Evolutionary conservation across 352 stramenopile genomes (phyloP), one percentile per base, ranked within the genome.

Genomic region (Phytophthora crassamura): DNA sequence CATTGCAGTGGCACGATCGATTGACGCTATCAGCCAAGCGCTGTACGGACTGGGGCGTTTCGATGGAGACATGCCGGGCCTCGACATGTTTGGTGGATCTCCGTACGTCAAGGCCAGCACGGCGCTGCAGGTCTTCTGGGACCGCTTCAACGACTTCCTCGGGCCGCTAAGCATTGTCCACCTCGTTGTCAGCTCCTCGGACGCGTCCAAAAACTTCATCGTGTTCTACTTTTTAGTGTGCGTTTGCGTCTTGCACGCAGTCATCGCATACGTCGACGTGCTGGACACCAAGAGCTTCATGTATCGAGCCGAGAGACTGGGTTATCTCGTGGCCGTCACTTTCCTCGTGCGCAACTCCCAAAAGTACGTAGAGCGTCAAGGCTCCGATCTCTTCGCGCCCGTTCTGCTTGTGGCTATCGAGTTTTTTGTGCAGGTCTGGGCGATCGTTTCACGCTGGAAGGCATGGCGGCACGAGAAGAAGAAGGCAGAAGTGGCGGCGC

Each of bases 121-220:
- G 8, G 48, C 63, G 14, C 20, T 67, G 11, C 63, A 71, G 30
- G 63, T 71, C 16, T 63, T 71, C 9, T 71, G 63, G 63, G 63
- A 71, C 18, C 63, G 63, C 12, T 59, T 71, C 34, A 71, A 71
- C 43, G 63, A 71, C 49, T 71, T 71, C n/a, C 47, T 71, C 1
- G 54, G 63, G 1, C 63, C 63, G 3, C 34, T 71, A 7, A 62
- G 55, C 32, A 34, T 67, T 14, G 56, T 62, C 10, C 63, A 71
- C 25, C 41, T 71, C 14, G 18, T 67, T 7, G 14, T 71, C 28
- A 43, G 25, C 25, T 62, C 56, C 7, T 40, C 15, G 0, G 36
- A 51, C 4, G 50, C 50, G 14, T 48, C 56, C 20, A 32, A 14
- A 20, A 72, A 67, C 30, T 72, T 67, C 14, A 62, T 25, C 6